Base-by-base conservation (phyloP, 2,329 filamentous ascomycete genomes). In the Xylogone sp. region DNA sequence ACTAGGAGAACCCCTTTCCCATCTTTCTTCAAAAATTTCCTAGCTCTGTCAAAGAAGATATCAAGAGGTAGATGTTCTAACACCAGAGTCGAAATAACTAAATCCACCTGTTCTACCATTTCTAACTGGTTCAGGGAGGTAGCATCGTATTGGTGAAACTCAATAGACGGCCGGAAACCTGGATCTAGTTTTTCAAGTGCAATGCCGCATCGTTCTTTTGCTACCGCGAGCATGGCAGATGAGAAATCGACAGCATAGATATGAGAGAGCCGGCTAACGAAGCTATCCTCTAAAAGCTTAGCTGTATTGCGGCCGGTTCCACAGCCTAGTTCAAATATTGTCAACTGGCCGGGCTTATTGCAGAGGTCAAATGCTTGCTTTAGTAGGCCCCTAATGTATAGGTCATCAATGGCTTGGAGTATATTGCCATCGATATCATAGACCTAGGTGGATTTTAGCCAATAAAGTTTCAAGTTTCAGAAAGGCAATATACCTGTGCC, bases 341-440 rank as follows among this genome's bases (percentile, higher is more conserved):
- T 39, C 34, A 39, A 18, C 13, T 39, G 12, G 5, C n/a, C 34
- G 8, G 60, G 2, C 59, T 52, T 39, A 39, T 39, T 18, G 13
- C 10, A 5, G 5, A 39, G 10, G 13, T 18, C 8, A 3, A 83
- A 58, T 43, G 82, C 75, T 1, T 63, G 56, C 0, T 79, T 76
- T 0, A 87, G 71, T 0, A 83, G 62, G 1, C 61, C 60, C 13
- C 66, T 62, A 59, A 87, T 74, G 60, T 84, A 77, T 13, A 76
- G 56, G 39, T 80, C 78, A 62, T 88, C 84, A 18, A 86, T 73
- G 1, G 76, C 74, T 68, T 87, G 83, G 1, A 88, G 72, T 63
- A 86, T 83, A 62, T 87, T 87, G 27, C 79, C 79, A 56, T 87
- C 83, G 27, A 73, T 79, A 65, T 87, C 83, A 68, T 87, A 87